A percentile compares a stretch with the other conserved stretches of the same genome.
Evolutionary conservation across 345 rosid genomes (phyloP).

Genomic region (Lepidium aucheri): DNA sequence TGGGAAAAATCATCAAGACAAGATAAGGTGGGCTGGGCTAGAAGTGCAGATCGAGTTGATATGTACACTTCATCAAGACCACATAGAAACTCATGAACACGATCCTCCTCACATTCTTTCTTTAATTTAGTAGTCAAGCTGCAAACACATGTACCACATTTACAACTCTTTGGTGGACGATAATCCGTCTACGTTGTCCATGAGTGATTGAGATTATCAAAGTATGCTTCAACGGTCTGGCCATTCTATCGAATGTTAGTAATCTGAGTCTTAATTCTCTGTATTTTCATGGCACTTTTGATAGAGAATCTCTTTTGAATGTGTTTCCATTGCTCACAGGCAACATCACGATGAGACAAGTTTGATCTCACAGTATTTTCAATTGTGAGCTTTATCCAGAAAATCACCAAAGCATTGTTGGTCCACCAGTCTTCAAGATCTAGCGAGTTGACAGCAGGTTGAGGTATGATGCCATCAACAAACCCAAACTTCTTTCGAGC

Average conservation of each 20-base stretch:
- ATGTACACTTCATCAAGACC: too few species aligned
- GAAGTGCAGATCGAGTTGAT: too few species aligned
- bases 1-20: too few species aligned
- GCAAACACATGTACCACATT: background rate
- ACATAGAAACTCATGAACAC: background rate
- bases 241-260: background rate
- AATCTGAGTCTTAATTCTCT: background rate
- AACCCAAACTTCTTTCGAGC: too few species aligned
- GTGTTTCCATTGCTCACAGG: background rate
- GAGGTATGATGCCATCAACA: too few species aligned
- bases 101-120: background rate
- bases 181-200: background rate
- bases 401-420: background rate
- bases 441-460: background rate
- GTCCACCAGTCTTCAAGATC: background rate
- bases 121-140: background rate
- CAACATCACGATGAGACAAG: background rate
- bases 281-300: background rate
- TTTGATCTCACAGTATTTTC: background rate
- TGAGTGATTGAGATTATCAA: background rate
- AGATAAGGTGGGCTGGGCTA: too few species aligned
- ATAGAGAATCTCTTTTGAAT: background rate
- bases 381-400: background rate
- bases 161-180: background rate
- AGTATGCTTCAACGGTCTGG: background rate